These are phyloP conservation scores for Neofusicoccum parvum DNA, from an alignment of 2,329 filamentous ascomycete species.

Conservation along the genomic window DNA sequence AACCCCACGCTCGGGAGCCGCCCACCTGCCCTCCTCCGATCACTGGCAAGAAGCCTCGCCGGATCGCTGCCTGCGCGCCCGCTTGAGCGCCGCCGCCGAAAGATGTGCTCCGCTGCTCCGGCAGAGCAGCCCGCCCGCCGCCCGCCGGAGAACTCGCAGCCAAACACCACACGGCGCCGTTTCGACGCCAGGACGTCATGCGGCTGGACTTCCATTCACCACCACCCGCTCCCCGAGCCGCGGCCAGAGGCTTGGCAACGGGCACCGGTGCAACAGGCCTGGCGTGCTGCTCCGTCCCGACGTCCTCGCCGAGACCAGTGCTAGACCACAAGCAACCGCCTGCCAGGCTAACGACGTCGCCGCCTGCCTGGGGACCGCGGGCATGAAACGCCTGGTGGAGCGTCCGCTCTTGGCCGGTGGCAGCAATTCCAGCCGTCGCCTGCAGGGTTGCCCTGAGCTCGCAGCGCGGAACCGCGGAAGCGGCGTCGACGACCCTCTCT, in stretches of 20 bases:
- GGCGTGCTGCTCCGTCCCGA: not conserved
- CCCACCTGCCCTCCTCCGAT: not conserved
- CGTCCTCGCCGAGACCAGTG: not conserved
- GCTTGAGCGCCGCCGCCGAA: too few species aligned
- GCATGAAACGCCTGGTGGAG: conserved; percentile 14
- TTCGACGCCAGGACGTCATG: not conserved
- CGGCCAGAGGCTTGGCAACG: conserved; percentile 6
- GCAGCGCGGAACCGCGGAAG: conserved; percentile 12
- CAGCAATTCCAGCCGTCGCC: not conserved
- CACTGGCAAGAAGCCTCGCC: not conserved
- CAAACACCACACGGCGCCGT: not conserved
- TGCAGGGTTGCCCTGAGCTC: conserved; percentile 10
- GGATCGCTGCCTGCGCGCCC: not conserved
- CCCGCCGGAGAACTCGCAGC: not conserved
- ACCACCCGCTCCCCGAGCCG: not conserved
- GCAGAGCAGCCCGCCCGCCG: not conserved
- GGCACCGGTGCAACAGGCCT: not conserved
- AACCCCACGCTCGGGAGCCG: conserved; percentile 9
- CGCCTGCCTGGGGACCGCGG: not conserved
- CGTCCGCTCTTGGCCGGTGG: conserved; percentile 3
- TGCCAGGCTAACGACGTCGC: not conserved
- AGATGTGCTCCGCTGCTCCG: not conserved
- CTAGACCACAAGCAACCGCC: not conserved
- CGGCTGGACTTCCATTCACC: not conserved
- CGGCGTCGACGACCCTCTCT: conserved; percentile 5